Evolutionary conservation across 2,329 filamentous ascomycete genomes (phyloP).

Genomic region (Penicillium carneum): DNA sequence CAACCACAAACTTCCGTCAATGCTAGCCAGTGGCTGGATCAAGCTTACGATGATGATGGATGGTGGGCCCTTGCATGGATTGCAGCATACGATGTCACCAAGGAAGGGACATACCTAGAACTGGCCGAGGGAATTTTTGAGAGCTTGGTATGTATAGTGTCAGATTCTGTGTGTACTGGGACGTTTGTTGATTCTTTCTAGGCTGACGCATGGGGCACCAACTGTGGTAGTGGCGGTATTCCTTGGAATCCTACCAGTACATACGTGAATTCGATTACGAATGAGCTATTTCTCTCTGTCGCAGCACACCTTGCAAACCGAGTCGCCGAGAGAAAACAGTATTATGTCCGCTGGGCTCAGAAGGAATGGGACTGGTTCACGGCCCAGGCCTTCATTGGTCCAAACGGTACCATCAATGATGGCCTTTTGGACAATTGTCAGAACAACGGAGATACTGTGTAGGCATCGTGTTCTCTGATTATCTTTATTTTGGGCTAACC

Average conservation of each 20-base stretch:
- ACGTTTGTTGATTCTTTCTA: conserved; percentile 14
- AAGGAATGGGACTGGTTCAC: conserved; percentile 62
- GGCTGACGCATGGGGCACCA: conserved; percentile 53
- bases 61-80: conserved; percentile 65
- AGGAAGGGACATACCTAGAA: conserved; percentile 54
- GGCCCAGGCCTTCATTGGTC: conserved; percentile 57
- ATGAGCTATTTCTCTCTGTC: conserved; percentile 63
- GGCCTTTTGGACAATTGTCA: conserved; percentile 60
- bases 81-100: conserved; percentile 62
- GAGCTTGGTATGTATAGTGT: conserved; percentile 46
- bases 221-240: conserved; percentile 56
- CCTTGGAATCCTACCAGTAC: conserved; percentile 57
- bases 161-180: neutral
- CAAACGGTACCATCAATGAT: conserved; percentile 61
- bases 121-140: conserved; percentile 60
- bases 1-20: conserved; percentile 26
- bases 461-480: neutral
- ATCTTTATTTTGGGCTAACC: conserved; percentile 1
- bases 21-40: conserved; percentile 39
- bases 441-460: conserved; percentile 54
- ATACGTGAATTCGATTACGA: conserved; percentile 63
- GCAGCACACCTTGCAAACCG: conserved; percentile 65
- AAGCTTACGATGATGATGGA: conserved; percentile 61
- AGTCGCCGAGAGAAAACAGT: conserved; percentile 40
- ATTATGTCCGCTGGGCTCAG: conserved; percentile 57